Percentiles rank a stretch among this genome's conserved stretches.
phyloP scores from a whole-genome alignment of 768 basidiomycete genomes.

The Mycena epipterygia region DNA sequence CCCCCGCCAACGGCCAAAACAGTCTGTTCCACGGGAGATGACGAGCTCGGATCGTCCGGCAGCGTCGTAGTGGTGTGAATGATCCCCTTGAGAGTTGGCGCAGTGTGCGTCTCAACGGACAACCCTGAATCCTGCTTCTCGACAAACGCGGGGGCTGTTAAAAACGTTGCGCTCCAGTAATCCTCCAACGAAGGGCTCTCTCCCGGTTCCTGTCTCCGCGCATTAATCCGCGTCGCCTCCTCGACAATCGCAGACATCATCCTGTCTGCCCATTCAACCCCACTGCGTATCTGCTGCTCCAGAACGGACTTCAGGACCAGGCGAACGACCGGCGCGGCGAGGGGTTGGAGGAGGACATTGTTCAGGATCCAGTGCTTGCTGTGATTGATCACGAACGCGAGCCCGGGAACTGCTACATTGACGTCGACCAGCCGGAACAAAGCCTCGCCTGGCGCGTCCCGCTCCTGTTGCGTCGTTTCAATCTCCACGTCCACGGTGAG shows the following conservation, averaged over 20 bases:
- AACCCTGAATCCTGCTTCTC: conserved; percentile 2
- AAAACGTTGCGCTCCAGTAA: conserved; percentile 46
- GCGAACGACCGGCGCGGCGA: conserved; percentile 49
- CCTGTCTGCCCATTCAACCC: conserved; percentile 44
- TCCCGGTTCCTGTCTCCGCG: conserved; percentile 17
- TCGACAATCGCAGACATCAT: conserved; percentile 42
- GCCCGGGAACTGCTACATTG: conserved; percentile 42
- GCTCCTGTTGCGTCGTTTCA: conserved; percentile 40
- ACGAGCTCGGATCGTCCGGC: conserved; percentile 15
- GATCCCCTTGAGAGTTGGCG: conserved; percentile 47
- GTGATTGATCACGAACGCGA: conserved; percentile 48
- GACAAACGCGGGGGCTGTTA: conserved; percentile 40
- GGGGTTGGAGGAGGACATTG: conserved; percentile 51
- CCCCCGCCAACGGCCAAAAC: conserved; percentile 53
- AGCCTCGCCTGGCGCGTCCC: conserved; percentile 34
- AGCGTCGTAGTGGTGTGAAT: conserved; percentile 42
- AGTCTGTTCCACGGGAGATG: conserved; percentile 38
- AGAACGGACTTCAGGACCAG: conserved; percentile 42
- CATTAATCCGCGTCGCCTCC: conserved; percentile 38
- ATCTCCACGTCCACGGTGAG: conserved; percentile 48
- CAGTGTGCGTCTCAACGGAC: conserved; percentile 28
- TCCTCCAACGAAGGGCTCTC: conserved; percentile 38
- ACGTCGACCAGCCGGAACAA: conserved; percentile 51
- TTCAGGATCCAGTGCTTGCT: conserved; percentile 58
- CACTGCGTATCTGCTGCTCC: conserved; percentile 44